Base-by-base conservation (phyloP, 257 asterid genomes). In the Solanum rostratum region DNA sequence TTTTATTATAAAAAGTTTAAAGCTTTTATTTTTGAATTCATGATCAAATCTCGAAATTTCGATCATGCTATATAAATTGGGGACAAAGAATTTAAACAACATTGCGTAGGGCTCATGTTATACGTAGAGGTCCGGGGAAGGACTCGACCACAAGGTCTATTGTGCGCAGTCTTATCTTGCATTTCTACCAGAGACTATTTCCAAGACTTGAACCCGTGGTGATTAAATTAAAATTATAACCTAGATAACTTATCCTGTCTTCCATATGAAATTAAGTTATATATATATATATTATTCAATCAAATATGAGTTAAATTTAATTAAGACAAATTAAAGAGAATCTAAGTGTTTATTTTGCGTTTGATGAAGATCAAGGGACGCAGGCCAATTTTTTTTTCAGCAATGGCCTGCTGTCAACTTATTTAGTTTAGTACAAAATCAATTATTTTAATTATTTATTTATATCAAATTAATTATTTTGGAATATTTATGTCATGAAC, bases 301-400 rank as follows among this genome's bases (percentile, higher is more conserved):
- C 18, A 60, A 60, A 22, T 16, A 24, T 60, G 11, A 60, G 7
- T 22, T 62, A 5, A 27, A 62, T 62, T 24, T 62, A 62, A 24
- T 62, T 30, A 30, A 15, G 7, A 16, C 24, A 3, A 87, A 33
- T 33, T 33, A 33, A 33, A 4, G 86, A 84, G 89, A 89, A 87
- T 87, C 89, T 84, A 82, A 66, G 87, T 84, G 68, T 84, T 74
- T 24, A 33, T 16, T 49, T 76, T 76, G 62, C 81, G 22, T 27
- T 76, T 65, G 87, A 57, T 87, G 85, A 91, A 88, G 87, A 90
- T 29, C 93, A 92, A 90, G 89, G 86, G 94, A 90, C 93, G 88
- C 90, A 84, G 91, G 91, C 92, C 95, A 90, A 91, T 89, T 92
- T 88, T 89, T 92, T 88, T 92, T 92, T 90, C 95, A 90, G 83